phyloP scores from a whole-genome alignment of 768 basidiomycete species.

The Tulasnella sp. region DNA sequence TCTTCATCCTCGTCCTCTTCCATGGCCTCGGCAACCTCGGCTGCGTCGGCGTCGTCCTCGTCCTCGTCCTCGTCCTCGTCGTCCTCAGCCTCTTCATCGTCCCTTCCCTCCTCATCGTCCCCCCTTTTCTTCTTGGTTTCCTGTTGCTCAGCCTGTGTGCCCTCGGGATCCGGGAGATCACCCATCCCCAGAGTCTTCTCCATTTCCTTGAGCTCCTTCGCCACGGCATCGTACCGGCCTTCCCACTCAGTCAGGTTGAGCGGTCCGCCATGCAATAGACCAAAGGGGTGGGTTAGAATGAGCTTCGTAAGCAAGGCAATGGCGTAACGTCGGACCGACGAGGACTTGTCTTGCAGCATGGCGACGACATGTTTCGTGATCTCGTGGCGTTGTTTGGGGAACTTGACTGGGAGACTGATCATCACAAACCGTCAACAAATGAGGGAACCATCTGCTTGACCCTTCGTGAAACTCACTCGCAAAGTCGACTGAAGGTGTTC shows the following conservation, averaged over 20 bases:
- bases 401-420: constrained; percentile 59
- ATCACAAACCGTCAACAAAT: background rate
- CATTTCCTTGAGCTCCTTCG: constrained; percentile 61
- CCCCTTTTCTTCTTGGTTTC: constrained; percentile 40
- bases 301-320: constrained; percentile 70
- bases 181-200: constrained; percentile 52
- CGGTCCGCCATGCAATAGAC: constrained; percentile 74
- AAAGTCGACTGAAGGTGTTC: constrained; percentile 66
- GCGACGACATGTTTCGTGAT: constrained; percentile 73
- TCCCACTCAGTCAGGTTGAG: constrained; percentile 72
- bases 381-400: constrained; percentile 76
- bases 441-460: background rate
- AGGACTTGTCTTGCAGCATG: constrained; percentile 84
- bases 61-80: constrained; percentile 39
- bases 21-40: constrained; percentile 38
- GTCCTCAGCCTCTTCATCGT: constrained; percentile 39
- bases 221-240: constrained; percentile 58
- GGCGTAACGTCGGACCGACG: constrained; percentile 81
- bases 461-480: constrained; percentile 47
- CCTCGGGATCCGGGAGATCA: constrained; percentile 39
- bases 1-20: constrained; percentile 39
- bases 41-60: constrained; percentile 35
- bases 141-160: constrained; percentile 30
- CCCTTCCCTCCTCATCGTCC: constrained; percentile 40
- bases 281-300: constrained; percentile 84